Conservation (phyloP, 192 early-diverging fungal genomes). For the Rhizophagus clarus region DNA sequence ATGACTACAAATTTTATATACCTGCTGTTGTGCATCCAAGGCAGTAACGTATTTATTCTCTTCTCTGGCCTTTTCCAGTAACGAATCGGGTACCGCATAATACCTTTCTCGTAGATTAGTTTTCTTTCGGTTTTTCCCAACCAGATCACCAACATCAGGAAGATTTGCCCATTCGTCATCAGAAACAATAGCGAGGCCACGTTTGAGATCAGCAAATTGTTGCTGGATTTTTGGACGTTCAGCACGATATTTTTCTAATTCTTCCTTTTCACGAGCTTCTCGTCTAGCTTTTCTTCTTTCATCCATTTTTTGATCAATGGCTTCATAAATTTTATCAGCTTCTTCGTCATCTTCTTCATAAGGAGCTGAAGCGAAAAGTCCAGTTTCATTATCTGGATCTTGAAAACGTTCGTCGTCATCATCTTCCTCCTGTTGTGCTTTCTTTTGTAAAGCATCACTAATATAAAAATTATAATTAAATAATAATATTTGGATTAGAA, state of each 20-base stretch:
- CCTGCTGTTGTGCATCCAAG: constrained; percentile 65
- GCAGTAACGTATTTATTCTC: constrained; percentile 55
- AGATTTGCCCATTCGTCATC: constrained; percentile 86
- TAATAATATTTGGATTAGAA: not conserved
- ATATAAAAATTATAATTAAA: not conserved
- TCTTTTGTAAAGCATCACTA: constrained; percentile 45
- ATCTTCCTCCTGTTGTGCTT: constrained; percentile 61
- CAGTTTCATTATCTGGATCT: constrained; percentile 94
- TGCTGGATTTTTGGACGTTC: constrained; percentile 83
- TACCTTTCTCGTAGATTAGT: constrained; percentile 58
- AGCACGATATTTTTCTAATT: constrained; percentile 64
- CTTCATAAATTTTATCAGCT: constrained; percentile 89
- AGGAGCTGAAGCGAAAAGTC: constrained; percentile 81
- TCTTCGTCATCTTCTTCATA: constrained; percentile 98
- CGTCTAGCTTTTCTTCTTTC: constrained; percentile 74
- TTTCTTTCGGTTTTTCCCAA: constrained; percentile 74
- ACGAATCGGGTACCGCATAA: constrained; percentile 64
- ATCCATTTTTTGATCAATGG: constrained; percentile 90
- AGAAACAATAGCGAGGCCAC: constrained; percentile 72
- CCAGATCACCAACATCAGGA: constrained; percentile 83
- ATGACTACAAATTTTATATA: not conserved
- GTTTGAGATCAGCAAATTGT: constrained; percentile 90
- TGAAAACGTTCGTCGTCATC: constrained; percentile 77
- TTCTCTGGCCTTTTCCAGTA: constrained; percentile 55
- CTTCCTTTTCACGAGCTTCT: constrained; percentile 73